These are phyloP conservation scores for Stachybotrys chartarum DNA, from an alignment of 2,329 filamentous ascomycete species.

Conservation along the genomic window DNA sequence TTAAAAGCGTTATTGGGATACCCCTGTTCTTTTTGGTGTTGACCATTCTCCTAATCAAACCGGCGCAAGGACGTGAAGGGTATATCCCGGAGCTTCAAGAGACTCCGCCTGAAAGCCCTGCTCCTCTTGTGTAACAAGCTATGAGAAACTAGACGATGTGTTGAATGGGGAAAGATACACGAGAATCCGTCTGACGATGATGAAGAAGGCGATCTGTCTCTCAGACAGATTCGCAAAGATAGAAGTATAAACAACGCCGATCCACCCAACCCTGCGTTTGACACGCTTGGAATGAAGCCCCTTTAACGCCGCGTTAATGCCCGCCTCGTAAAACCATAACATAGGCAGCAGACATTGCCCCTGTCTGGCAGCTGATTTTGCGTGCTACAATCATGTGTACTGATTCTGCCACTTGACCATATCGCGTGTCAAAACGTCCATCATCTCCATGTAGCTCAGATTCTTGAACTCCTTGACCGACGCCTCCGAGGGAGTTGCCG, in stretches of 20 bases:
- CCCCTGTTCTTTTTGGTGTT: too few relatives aligned
- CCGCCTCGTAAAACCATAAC: neutral
- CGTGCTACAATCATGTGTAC: constrained; percentile 32
- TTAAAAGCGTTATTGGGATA: too few relatives aligned
- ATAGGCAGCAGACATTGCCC: neutral
- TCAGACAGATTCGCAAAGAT: neutral
- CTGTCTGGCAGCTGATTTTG: too few relatives aligned
- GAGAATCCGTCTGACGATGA: too few relatives aligned
- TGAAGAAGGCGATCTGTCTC: too few relatives aligned
- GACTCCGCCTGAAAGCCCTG: too few relatives aligned
- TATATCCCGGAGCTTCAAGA: too few relatives aligned
- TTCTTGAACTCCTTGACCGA: constrained; percentile 58
- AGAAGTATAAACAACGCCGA: neutral
- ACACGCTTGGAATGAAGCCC: neutral
- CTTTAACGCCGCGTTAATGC: neutral
- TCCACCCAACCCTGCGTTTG: neutral
- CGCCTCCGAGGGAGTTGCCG: constrained; percentile 14
- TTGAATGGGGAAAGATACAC: too few relatives aligned
- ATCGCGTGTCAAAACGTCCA: constrained; percentile 75
- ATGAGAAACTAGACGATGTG: too few relatives aligned
- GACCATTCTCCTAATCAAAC: too few relatives aligned
- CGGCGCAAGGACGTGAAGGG: too few relatives aligned
- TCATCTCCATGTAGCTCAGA: constrained; percentile 78
- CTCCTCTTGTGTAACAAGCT: too few relatives aligned
- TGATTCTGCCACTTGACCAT: constrained; percentile 81